Base-by-base conservation (phyloP, 1,139 yeast species). In the Candida buenavistaensis region DNA sequence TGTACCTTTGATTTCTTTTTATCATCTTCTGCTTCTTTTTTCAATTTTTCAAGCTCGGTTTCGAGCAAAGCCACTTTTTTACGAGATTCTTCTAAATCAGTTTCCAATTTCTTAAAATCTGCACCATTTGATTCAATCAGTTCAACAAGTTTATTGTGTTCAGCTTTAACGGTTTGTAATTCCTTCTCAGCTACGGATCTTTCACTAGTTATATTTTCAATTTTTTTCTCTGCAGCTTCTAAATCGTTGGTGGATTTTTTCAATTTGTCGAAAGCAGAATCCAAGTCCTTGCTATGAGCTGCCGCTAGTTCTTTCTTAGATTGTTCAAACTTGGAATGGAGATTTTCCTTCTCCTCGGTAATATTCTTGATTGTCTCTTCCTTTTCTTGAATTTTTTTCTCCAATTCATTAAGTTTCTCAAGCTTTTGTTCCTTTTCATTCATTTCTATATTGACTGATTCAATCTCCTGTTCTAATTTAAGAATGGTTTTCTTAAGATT, bases 51-150 rank as follows among this genome's bases (percentile, higher is more conserved):
- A 17, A 21, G 14, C 9, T 26, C 28, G 13, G 21, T 23, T 21
- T 32, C 35, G 8, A 31, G 11, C 14, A 36, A 27, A 14, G 41
- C 27, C 14, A 52, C 33, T 33, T 53, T 48, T 32, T 35, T 32
- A 15, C 39, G 35, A 21, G 39, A 29, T 15, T 30, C 37, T 13
- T 31, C 33, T 2, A 48, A 23, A n/a, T 39, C 36, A 17, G 14
- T 37, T 38, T 25, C 26, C 21, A 20, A 21, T 19, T 33, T 30
- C 22, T 38, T 20, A 9, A 32, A 13, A 23, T 29, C 28, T 3
- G 30, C 13, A 14, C 28, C 10, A 14, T 28, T 30, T 4, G 16
- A 26, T 6, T 27, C 29, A 12, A 28, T 9, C 26, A 41, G 35
- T 10, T 39, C 15, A 19, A 21, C 14, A 15, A 33, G 22, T 15